phyloP scores from a whole-genome alignment of 768 basidiomycete genomes.

The Hortiboletus flavorubellus region DNA sequence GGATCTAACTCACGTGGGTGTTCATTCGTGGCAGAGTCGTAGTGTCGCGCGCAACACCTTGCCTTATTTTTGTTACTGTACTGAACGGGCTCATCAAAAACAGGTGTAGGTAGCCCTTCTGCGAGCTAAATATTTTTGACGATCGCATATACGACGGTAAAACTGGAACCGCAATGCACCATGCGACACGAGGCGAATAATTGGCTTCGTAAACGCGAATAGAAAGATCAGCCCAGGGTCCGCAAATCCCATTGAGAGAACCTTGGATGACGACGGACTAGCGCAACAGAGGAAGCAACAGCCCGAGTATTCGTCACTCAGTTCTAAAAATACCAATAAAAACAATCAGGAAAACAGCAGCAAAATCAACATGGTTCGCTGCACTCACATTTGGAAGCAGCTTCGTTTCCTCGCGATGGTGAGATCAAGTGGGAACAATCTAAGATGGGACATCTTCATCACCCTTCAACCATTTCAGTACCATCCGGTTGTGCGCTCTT shows the following conservation, averaged over 20 bases:
- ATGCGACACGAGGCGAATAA: too few relatives aligned
- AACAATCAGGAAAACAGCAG: neutral
- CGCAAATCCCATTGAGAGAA: neutral
- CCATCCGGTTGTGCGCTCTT: constrained; percentile 44
- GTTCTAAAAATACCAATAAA: neutral
- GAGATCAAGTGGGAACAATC: neutral
- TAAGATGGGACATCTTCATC: neutral
- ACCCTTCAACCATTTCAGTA: constrained; percentile 41
- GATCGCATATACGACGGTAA: neutral
- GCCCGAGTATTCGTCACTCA: neutral
- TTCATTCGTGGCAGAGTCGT: neutral
- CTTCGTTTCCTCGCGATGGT: neutral
- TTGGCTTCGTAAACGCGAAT: neutral
- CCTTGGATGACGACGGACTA: neutral
- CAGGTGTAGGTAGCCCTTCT: neutral
- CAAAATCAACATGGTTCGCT: neutral
- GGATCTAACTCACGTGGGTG: neutral
- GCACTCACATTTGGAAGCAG: constrained; percentile 1
- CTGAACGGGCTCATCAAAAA: neutral
- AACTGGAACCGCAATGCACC: neutral
- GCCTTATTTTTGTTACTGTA: neutral
- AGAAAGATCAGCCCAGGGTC: neutral
- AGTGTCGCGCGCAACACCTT: too few relatives aligned
- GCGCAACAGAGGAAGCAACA: neutral
- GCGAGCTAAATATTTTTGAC: neutral